These are phyloP conservation scores for Ascochyta koolunga DNA, from an alignment of 2,329 filamentous ascomycete genomes.

Conservation along the genomic window DNA sequence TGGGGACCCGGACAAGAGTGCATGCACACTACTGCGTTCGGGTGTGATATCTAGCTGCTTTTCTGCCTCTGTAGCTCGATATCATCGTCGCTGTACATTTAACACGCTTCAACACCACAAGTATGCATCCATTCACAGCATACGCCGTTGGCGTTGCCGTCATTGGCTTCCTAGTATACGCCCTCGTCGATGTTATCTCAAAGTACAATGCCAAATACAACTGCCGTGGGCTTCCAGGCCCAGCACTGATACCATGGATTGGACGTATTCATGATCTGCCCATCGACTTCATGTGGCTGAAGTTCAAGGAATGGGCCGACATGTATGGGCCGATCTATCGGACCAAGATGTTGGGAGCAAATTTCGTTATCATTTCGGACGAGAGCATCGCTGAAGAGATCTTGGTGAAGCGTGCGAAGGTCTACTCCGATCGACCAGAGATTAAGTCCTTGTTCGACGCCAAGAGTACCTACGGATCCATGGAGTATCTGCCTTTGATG, in stretches of 20 bases:
- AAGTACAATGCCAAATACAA: conserved; percentile 48
- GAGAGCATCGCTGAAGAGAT: conserved; percentile 61
- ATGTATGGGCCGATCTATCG: conserved; percentile 45
- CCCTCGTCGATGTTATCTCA: conserved; percentile 42
- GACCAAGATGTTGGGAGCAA: conserved; percentile 49
- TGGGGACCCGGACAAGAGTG: conserved; percentile 32
- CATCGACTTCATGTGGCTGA: conserved; percentile 56
- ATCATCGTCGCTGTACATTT: conserved; percentile 2
- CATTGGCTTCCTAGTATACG: conserved; percentile 45
- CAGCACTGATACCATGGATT: conserved; percentile 46
- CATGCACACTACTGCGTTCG: conserved; percentile 2
- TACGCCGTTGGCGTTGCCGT: conserved; percentile 46
- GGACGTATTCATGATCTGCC: conserved; percentile 46
- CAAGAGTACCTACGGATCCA: conserved; percentile 61
- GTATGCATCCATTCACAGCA: conserved; percentile 51
- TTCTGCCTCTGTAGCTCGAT: conserved; percentile 7
- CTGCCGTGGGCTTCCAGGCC: conserved; percentile 49
- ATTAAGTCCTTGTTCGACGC: conserved; percentile 61
- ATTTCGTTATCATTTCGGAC: conserved; percentile 58
- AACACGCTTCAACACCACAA: conserved; percentile 1
- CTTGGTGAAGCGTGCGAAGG: conserved; percentile 58
- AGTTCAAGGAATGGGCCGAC: conserved; percentile 53
- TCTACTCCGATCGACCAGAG: conserved; percentile 59
- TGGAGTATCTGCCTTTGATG: conserved; percentile 64
- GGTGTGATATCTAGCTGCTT: conserved; percentile 26